Conservation (phyloP, 1,284 basidiomycete genomes). For the Taiwanofungus camphoratus region DNA sequence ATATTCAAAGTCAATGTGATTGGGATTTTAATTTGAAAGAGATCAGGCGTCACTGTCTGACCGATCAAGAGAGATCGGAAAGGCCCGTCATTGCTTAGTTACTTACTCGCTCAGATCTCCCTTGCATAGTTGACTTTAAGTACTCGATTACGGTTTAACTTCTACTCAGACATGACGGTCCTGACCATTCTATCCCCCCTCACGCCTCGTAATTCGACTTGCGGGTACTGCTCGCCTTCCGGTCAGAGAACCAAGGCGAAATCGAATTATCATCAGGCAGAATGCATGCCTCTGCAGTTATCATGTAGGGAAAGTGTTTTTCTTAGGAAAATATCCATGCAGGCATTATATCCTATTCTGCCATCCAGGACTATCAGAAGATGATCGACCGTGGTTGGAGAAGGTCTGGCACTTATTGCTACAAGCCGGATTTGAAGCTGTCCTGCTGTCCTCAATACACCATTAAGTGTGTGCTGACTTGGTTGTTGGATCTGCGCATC, state of each 20-base stretch:
- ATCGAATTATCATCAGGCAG: conserved; percentile 32
- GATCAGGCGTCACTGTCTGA: too few species aligned
- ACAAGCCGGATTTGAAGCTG: conserved; percentile 75
- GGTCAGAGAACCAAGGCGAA: conserved; percentile 29
- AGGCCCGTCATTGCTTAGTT: too few species aligned
- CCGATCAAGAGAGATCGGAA: too few species aligned
- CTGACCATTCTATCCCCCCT: conserved; percentile 20
- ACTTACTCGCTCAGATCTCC: too few species aligned
- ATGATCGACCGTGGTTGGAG: conserved; percentile 92
- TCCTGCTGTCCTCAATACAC: conserved; percentile 94
- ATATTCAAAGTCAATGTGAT: conserved; percentile 2
- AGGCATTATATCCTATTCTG: neutral
- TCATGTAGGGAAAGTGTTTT: conserved; percentile 45
- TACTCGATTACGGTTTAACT: neutral
- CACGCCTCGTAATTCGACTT: conserved; percentile 24
- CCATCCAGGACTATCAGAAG: conserved; percentile 56
- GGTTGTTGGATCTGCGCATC: conserved; percentile 1
- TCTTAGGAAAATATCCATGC: neutral
- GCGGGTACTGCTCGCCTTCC: conserved; percentile 38
- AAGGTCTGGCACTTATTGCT: conserved; percentile 76
- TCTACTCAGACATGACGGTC: neutral
- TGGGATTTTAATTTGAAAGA: too few species aligned
- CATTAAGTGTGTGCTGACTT: conserved; percentile 53
- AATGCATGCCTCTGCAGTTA: conserved; percentile 31
- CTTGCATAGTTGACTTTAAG: neutral